A percentile compares a stretch with the other conserved stretches of the same genome.
Evolutionary conservation across 2,329 filamentous ascomycete species (phyloP).

Genomic region (Colletotrichum godetiae): DNA sequence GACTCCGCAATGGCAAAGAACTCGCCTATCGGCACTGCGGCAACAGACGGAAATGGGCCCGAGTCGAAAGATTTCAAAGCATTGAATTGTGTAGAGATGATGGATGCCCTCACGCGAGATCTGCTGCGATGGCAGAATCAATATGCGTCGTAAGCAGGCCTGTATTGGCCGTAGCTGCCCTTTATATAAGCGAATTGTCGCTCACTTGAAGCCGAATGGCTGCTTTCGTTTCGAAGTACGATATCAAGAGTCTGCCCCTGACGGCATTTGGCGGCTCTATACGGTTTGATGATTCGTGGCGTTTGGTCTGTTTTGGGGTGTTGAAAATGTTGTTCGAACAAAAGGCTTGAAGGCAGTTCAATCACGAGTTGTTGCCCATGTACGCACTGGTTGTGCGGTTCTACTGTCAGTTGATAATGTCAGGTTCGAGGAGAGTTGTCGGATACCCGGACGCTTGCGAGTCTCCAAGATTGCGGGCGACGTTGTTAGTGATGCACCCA

Average conservation of each 20-base stretch:
- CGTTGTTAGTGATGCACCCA: not conserved
- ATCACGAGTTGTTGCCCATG: not conserved
- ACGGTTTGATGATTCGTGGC: conserved; percentile 17
- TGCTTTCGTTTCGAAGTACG: conserved; percentile 25
- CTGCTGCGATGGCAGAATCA: conserved; percentile 88
- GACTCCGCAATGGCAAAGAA: conserved; percentile 35
- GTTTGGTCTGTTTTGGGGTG: conserved; percentile 10
- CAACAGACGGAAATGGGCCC: conserved; percentile 39
- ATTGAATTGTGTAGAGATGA: conserved; percentile 86
- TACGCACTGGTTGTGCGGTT: conserved; percentile 13
- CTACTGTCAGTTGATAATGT: conserved; percentile 12
- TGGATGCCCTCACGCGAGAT: conserved; percentile 84
- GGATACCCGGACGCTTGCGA: conserved; percentile 10
- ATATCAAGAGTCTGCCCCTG: conserved; percentile 22
- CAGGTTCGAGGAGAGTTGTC: conserved; percentile 4
- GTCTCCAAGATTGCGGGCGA: not conserved
- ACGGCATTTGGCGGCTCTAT: conserved; percentile 7
- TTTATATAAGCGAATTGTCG: conserved; percentile 18
- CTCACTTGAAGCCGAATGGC: conserved; percentile 2
- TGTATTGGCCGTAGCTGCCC: conserved; percentile 63
- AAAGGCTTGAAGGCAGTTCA: not conserved
- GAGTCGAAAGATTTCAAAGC: conserved; percentile 73
- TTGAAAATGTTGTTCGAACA: conserved; percentile 10
- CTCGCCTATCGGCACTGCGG: conserved; percentile 7
- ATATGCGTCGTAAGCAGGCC: conserved; percentile 54